phyloP scores from a whole-genome alignment of 2,329 filamentous ascomycete species.

The Berkeleyomyces rouxiae region DNA sequence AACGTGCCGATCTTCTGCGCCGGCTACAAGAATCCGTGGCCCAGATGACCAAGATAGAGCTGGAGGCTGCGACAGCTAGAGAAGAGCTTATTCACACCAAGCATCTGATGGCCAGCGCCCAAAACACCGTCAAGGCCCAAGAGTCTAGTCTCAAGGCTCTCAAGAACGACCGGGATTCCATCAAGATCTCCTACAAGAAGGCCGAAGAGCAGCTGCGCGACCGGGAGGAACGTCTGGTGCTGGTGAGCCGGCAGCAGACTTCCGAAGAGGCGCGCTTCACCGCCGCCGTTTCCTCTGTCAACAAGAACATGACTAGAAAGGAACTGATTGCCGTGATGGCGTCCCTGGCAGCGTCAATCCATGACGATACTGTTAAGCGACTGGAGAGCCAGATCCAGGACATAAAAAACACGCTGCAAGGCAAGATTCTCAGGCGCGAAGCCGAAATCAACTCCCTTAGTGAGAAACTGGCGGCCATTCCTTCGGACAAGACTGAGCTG shows the following conservation, averaged over 20 bases:
- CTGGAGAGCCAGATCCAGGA: neutral
- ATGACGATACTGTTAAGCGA: neutral
- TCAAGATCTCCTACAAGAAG: neutral
- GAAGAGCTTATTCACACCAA: neutral
- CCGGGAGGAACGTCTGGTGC: neutral
- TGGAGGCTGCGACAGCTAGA: neutral
- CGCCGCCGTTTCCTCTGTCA: neutral
- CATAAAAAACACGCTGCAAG: neutral
- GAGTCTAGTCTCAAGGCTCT: neutral
- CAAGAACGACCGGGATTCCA: neutral
- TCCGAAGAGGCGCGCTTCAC: neutral
- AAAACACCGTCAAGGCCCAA: neutral
- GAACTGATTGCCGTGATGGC: neutral
- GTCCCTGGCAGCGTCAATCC: neutral
- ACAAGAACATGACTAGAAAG: neutral
- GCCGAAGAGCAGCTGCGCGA: fast-evolving
- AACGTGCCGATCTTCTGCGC: neutral
- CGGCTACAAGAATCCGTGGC: neutral
- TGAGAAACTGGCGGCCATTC: neutral
- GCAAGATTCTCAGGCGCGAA: neutral
- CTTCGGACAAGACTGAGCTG: neutral
- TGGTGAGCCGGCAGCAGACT: neutral
- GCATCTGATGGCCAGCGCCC: neutral
- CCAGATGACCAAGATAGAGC: neutral
- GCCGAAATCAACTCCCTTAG: neutral